Percentiles rank a stretch among this genome's conserved stretches.
These are phyloP conservation scores for Elsinoe australis DNA, from an alignment of 2,329 filamentous ascomycete species.

Conservation along the genomic window DNA sequence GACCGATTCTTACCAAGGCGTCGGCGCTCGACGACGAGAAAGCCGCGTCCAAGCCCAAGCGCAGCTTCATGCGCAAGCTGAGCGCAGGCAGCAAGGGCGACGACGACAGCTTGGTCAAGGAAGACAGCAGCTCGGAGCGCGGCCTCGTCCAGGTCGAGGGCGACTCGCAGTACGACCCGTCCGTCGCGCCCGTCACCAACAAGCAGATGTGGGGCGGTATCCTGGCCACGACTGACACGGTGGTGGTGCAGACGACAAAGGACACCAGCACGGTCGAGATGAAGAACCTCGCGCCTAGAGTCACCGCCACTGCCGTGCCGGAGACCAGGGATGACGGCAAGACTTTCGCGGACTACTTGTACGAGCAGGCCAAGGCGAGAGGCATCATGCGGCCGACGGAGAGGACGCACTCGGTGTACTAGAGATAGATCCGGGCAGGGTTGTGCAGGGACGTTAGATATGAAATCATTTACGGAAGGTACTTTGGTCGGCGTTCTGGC, in stretches of 20 bases:
- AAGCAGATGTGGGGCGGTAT: conserved; percentile 31
- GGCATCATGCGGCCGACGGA: conserved; percentile 10
- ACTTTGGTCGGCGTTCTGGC: not conserved
- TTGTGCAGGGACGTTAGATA: no score
- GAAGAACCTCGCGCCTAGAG: conserved; percentile 21
- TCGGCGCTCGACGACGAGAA: conserved; percentile 19
- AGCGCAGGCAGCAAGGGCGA: conserved; percentile 17
- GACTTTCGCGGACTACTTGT: conserved; percentile 35
- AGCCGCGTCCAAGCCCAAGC: conserved; percentile 20
- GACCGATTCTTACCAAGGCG: conserved; percentile 31
- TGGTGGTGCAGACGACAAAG: conserved; percentile 23
- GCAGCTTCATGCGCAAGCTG: conserved; percentile 18
- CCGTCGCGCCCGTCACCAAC: conserved; percentile 7
- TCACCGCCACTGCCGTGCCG: conserved; percentile 21
- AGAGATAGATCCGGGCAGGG: conserved; percentile 5
- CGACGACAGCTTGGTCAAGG: conserved; percentile 23
- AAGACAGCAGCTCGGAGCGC: conserved; percentile 22
- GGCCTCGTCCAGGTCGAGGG: conserved; percentile 20
- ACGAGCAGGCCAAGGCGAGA: conserved; percentile 20
- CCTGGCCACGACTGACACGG: conserved; percentile 32
- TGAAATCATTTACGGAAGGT: no score
- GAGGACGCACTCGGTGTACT: conserved; percentile 9
- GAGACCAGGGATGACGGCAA: conserved; percentile 33
- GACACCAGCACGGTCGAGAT: conserved; percentile 26
- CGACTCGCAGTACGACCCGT: conserved; percentile 7